Conservation (phyloP, 805 yeast genomes). For the Kazachstania taianensis region DNA sequence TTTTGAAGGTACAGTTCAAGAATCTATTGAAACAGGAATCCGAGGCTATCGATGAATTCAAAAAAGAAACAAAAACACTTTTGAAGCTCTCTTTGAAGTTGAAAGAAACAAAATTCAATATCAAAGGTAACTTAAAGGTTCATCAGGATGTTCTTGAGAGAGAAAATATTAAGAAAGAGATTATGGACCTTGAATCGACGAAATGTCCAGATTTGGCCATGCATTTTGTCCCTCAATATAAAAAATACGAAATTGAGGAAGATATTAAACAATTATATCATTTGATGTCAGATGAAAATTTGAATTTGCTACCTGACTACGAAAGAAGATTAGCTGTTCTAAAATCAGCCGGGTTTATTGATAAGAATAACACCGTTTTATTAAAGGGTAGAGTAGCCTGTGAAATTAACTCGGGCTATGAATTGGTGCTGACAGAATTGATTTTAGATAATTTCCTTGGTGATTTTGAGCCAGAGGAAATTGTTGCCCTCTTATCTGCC, state of each 20-base stretch:
- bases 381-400: conserved; percentile 91
- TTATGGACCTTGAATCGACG: conserved; percentile 15
- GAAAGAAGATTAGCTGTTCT: conserved; percentile 79
- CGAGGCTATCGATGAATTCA: conserved; percentile 16
- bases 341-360: conserved; percentile 70
- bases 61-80: conserved; percentile 17
- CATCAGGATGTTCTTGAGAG: conserved; percentile 24
- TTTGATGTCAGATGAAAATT: conserved; percentile 73
- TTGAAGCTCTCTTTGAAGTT: conserved; percentile 17
- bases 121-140: conserved; percentile 23
- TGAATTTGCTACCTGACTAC: conserved; percentile 86
- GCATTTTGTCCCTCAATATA: conserved; percentile 38
- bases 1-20: conserved; percentile 19
- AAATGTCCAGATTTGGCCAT: conserved; percentile 35
- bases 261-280: conserved; percentile 48
- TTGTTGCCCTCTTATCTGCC: conserved; percentile 85
- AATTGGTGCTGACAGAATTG: conserved; percentile 77
- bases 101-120: conserved; percentile 20
- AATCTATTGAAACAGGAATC: conserved; percentile 22
- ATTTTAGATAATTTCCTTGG: conserved; percentile 86
- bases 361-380: conserved; percentile 52
- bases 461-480: conserved; percentile 90
- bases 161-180: conserved; percentile 19
- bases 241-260: conserved; percentile 35
- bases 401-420: conserved; percentile 88